Conservation (phyloP, 371 early-diverging fungal genomes). For the Mucor indicus region DNA sequence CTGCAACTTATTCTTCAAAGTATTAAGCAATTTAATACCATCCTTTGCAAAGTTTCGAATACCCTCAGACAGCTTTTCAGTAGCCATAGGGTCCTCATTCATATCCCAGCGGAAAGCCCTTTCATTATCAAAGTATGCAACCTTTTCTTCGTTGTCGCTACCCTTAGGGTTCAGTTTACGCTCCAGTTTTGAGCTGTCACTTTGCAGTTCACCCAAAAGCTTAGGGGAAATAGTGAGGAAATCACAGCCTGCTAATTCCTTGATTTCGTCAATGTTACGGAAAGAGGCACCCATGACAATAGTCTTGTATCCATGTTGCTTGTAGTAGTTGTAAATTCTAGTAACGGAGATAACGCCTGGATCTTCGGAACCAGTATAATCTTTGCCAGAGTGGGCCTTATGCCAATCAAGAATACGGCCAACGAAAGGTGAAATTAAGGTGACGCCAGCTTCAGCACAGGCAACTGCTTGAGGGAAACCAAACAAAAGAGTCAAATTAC, state of each 20-base stretch:
- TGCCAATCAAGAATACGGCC: conserved; percentile 98
- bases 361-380: conserved; percentile 71
- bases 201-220: conserved; percentile 75
- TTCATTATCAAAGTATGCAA: conserved; percentile 58
- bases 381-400: conserved; percentile 83
- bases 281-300: conserved; percentile 99
- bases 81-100: no score
- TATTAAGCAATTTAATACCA: no score
- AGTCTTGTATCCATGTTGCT: conserved; percentile 92
- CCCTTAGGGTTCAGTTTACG: conserved; percentile 69
- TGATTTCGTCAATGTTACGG: conserved; percentile 94
- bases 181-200: conserved; percentile 56
- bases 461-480: conserved; percentile 93
- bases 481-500: conserved; percentile 97
- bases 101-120: no score
- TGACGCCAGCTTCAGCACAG: conserved; percentile 94
- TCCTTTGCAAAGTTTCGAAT: no score
- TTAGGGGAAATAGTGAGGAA: conserved; percentile 93
- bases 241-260: conserved; percentile 94
- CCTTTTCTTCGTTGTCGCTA: conserved; percentile 58
- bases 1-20: no score
- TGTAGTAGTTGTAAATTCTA: conserved; percentile 97
- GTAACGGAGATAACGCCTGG: conserved; percentile 92
- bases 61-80: no score
- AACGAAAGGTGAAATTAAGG: conserved; percentile 97